phyloP scores from a whole-genome alignment of 2,329 filamentous ascomycete genomes.

The Alternaria consortialis region DNA sequence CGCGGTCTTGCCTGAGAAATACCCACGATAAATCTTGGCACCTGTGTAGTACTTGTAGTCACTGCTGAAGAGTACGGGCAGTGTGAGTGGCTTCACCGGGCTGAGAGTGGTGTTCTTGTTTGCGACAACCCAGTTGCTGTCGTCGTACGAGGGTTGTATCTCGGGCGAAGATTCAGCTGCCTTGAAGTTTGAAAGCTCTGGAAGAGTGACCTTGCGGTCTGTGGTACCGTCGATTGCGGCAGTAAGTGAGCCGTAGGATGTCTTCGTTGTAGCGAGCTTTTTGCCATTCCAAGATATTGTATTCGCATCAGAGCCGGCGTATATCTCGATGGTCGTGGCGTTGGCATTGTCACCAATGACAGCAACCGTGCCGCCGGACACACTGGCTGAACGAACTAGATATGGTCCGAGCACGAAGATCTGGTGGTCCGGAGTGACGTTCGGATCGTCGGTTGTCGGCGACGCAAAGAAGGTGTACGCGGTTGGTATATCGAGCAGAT shows the following conservation, averaged over 20 bases:
- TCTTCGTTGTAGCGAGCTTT: conserved; percentile 48
- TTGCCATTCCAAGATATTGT: conserved; percentile 60
- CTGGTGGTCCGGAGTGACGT: conserved; percentile 57
- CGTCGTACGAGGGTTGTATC: conserved; percentile 57
- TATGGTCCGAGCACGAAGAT: conserved; percentile 44
- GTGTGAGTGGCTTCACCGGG: conserved; percentile 57
- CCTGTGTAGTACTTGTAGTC: conserved; percentile 65
- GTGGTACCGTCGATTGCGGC: conserved; percentile 54
- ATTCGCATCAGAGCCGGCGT: conserved; percentile 39
- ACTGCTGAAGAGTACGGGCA: conserved; percentile 63
- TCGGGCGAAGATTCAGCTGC: conserved; percentile 63
- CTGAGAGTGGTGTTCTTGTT: conserved; percentile 60
- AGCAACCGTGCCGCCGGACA: conserved; percentile 53
- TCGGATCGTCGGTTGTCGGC: conserved; percentile 57
- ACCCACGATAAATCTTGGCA: conserved; percentile 63
- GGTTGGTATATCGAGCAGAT: conserved; percentile 62
- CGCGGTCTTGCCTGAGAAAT: conserved; percentile 56
- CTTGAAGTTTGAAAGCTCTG: conserved; percentile 58
- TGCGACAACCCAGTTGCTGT: conserved; percentile 61
- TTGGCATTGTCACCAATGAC: conserved; percentile 59
- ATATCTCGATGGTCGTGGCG: conserved; percentile 55
- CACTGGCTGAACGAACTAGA: conserved; percentile 51
- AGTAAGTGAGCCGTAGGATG: conserved; percentile 56
- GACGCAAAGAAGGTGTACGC: conserved; percentile 68
- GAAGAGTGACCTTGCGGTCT: conserved; percentile 54